Evolutionary conservation across 2,329 filamentous ascomycete species (phyloP), one percentile per base, ranked within the genome.

Genomic region (Waltergamsia citrina): DNA sequence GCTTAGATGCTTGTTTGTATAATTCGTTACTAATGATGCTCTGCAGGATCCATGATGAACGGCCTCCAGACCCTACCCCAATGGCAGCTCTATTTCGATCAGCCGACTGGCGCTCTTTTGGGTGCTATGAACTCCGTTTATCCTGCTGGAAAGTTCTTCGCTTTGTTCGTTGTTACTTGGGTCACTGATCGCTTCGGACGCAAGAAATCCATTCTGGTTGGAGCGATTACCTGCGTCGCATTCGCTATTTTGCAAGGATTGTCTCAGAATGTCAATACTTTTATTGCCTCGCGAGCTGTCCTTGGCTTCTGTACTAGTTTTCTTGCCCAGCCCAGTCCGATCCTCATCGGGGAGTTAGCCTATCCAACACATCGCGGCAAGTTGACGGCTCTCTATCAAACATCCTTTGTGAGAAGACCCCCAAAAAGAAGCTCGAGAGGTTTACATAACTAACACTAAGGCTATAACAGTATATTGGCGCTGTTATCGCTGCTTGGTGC

Each of bases 321-420:
- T 18, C 45, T 52, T 4, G 46, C 46, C n/a, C 44, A 45, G 7
- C 44, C 52, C 5, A 42, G 49, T 1, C 50, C 53, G 2, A 40
- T 55, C 5, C 45, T 58, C 1, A 46, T 58, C 15, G 43, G 48
- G 1, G 53, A 57, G 34, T 36, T 56, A 7, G 51, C 53, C 3
- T 51, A 54, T 33, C 52, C 53, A 2, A 48, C 48, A 1, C 48
- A 57, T 31, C 45, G 53, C 11, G 47, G 46, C 3, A 49, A 47
- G 12, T 35, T 51, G 14, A 71, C 65, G 2, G 64, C 65, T 4
- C 53, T 72, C 4, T 71, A 69, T 54, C n/a, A n/a, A n/a, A n/a
- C n/a, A n/a, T n/a, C n/a, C n/a, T n/a, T n/a, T n/a, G n/a, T n/a
- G n/a, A n/a, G n/a, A n/a, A n/a, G n/a, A n/a, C n/a, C n/a, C n/a